phyloP scores from a whole-genome alignment of 2,329 filamentous ascomycete species.

The Lachnellula suecica region DNA sequence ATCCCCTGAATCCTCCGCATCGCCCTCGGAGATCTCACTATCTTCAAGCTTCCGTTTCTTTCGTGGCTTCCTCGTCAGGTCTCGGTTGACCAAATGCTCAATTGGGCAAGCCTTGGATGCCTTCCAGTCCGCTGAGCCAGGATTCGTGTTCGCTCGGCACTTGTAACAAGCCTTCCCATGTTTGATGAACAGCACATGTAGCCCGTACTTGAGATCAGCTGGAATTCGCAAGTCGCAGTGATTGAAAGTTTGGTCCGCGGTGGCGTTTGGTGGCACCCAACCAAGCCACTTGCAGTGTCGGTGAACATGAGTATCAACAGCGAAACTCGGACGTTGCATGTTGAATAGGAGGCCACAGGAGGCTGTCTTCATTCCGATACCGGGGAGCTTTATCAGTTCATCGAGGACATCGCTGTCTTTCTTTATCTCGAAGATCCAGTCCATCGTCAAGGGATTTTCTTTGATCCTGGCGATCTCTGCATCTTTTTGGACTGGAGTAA shows the following conservation, averaged over 20 bases:
- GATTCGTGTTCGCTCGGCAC: slow-evolving; percentile 51
- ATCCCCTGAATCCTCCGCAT: neutral
- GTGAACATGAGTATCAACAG: slow-evolving; percentile 57
- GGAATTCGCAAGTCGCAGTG: slow-evolving; percentile 54
- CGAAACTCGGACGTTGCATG: slow-evolving; percentile 51
- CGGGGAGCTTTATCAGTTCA: slow-evolving; percentile 49
- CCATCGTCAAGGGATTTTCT: slow-evolving; percentile 56
- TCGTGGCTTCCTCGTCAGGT: slow-evolving; percentile 46
- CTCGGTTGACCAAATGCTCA: slow-evolving; percentile 57
- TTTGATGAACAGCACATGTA: slow-evolving; percentile 54
- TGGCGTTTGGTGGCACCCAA: slow-evolving; percentile 53
- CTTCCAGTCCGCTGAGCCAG: slow-evolving; percentile 61
- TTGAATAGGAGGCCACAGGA: slow-evolving; percentile 58
- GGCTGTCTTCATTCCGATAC: slow-evolving; percentile 57
- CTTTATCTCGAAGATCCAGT: slow-evolving; percentile 47
- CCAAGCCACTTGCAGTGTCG: slow-evolving; percentile 51
- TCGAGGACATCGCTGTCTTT: slow-evolving; percentile 46
- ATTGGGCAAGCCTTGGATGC: slow-evolving; percentile 55
- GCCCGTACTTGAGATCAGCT: slow-evolving; percentile 51
- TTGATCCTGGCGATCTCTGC: slow-evolving; percentile 57
- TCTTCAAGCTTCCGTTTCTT: neutral
- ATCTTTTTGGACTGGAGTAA: slow-evolving; percentile 49
- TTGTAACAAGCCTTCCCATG: slow-evolving; percentile 50
- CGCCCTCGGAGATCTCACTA: neutral
- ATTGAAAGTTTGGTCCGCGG: slow-evolving; percentile 46